Base-by-base conservation (phyloP, 2,329 filamentous ascomycete species). In the Fusarium marasasianum region DNA sequence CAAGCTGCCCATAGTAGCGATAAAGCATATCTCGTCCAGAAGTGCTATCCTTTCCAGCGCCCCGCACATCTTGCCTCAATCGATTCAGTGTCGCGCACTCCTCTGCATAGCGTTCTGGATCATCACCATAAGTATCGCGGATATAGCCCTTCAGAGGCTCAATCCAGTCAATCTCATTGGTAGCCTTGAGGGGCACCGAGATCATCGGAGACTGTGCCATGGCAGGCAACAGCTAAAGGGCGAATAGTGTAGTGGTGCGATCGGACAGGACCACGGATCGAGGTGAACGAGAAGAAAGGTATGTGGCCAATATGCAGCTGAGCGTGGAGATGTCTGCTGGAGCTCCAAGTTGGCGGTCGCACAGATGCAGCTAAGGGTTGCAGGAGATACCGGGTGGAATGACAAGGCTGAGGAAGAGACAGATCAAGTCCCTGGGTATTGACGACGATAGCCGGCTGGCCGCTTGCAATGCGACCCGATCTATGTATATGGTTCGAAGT, bases 121-220 rank as follows among this genome's bases (percentile, higher is more conserved):
- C 96, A 84, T 99, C 96, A 82, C 95, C 95, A 82, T 99, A 98
- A 31, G 93, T 97, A 78, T 95, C 90, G 76, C 95, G 91, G 79
- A 99, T 99, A 86, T 98, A 98, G 74, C 89, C 87, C 86, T 98
- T 98, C 76, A 99, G 88, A 54, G 96, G 96, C 54, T 89, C 88
- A 75, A 98, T 89, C 96, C 96, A 99, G 89, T 99, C 96, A 82
- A 99, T 97, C 87, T 99, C 96, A 88, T 95, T 98, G 75, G 96
- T 99, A 61, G 90, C 90, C 90, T 93, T 98, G 80, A 98, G 89
- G 81, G 96, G 96, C 88, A 92, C 92, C 79, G 95, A 97, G 79
- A 98, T 92, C 96, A 98, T 98, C 72, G 95, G 95, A 76, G 94
- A 92, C 86, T 97, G 93, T 82, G 93, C 89, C 92, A 94, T 95